Evolutionary conservation across 345 rosid species (phyloP).

Genomic region (Erucastrum elatum): DNA sequence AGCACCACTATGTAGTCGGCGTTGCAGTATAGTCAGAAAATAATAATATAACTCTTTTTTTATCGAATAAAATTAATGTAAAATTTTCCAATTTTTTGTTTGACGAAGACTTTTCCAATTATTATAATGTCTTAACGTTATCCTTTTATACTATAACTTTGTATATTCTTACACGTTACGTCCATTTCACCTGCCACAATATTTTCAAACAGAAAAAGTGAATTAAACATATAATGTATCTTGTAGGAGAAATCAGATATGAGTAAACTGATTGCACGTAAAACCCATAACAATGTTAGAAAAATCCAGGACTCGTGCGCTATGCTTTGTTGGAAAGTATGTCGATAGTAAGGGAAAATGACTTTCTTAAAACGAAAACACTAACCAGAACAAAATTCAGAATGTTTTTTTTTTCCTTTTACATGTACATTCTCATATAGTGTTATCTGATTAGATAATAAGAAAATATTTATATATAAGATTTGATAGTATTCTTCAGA

Average conservation of each 20-base stretch:
- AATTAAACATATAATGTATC: slow-evolving; percentile 11
- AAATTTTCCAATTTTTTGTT: no score
- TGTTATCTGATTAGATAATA: neutral
- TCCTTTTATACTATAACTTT: neutral
- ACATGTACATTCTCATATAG: neutral
- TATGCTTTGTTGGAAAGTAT: slow-evolving; percentile 29
- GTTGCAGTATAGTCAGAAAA: no score
- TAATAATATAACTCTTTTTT: no score
- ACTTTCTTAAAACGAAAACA: neutral
- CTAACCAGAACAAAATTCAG: neutral
- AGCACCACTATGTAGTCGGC: no score
- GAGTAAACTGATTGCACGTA: slow-evolving; percentile 40
- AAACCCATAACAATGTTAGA: slow-evolving; percentile 28
- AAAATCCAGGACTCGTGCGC: slow-evolving; percentile 31
- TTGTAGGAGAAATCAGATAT: slow-evolving; percentile 28
- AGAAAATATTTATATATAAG: no score
- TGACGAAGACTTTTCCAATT: neutral
- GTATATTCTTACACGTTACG: slow-evolving; percentile 39
- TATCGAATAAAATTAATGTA: no score
- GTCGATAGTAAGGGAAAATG: slow-evolving; percentile 11
- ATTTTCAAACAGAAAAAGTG: slow-evolving; percentile 13
- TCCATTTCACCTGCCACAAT: slow-evolving; percentile 39
- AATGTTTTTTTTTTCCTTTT: neutral
- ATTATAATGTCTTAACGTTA: neutral
- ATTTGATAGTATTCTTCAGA: neutral